Base-by-base conservation (phyloP, 2,329 filamentous ascomycete species). In the Penicillium sp. region DNA sequence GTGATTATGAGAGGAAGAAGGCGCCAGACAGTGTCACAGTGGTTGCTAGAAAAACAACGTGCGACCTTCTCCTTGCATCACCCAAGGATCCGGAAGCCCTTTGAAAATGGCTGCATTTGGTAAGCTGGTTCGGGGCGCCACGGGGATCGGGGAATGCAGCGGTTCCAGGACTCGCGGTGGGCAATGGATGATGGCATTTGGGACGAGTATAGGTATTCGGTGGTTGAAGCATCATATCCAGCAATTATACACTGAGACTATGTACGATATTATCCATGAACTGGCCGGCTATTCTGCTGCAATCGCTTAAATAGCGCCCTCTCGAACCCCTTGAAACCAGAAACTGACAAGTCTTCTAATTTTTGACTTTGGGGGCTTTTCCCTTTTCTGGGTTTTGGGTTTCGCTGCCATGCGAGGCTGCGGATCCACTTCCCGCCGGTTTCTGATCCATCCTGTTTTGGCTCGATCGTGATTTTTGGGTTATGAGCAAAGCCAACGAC, bases 341-440 rank as follows among this genome's bases (percentile, higher is more conserved):
- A 17, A n/a, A 45, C 42, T 31, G 34, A 20, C 20, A 20, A 20
- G 38, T 35, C 31, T 17, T 28, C n/a, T 39, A 28, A 6, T n/a
- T 25, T 52, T 52, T 50, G 45, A 28, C 50, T 41, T 50, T 31
- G 28, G 28, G 28, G 28, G 28, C 28, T 31, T 38, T 38, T 51
- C 31, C 35, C 14, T 39, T 49, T 49, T 35, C 35, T 49, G 49
- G 37, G 31, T 54, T 54, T 54, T 47, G 22, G 41, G 28, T 54
- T 54, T 45, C 34, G 25, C 17, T 43, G 52, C 52, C 52, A 54
- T 54, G 52, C 52, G 52, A 54, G 52, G 52, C 38, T 17, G 25
- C 55, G 55, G 57, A 51, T 59, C 53, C 57, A 59, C 57, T 55
- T 55, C 53, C 53, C 57, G 57, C 20, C 22, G 57, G 39, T n/a